Conservation (phyloP, 2,329 filamentous ascomycete genomes). For the Botrytis pseudocinerea region DNA sequence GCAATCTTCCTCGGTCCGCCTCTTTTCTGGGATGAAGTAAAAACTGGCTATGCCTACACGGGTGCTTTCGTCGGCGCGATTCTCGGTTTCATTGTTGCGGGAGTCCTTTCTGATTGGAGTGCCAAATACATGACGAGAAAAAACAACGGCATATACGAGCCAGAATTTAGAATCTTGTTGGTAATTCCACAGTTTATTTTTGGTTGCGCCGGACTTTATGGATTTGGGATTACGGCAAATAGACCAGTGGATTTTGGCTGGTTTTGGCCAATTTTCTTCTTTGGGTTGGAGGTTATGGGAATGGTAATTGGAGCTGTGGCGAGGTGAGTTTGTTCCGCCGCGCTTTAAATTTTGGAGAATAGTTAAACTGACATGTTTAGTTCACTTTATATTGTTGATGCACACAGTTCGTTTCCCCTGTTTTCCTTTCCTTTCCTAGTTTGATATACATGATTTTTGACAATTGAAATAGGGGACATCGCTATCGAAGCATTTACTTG, state of each 20-base stretch:
- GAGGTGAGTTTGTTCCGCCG: conserved; percentile 50
- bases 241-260: conserved; percentile 67
- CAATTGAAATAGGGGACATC: conserved; percentile 61
- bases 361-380: conserved; percentile 2
- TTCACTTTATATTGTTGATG: conserved; percentile 82
- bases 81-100: conserved; percentile 73
- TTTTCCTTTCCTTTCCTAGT: background rate
- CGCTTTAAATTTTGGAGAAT: background rate
- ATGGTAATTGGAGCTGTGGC: conserved; percentile 92
- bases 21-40: conserved; percentile 76
- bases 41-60: conserved; percentile 84
- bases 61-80: conserved; percentile 84
- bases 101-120: conserved; percentile 70
- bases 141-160: conserved; percentile 84
- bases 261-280: conserved; percentile 72
- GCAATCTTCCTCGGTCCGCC: conserved; percentile 79
- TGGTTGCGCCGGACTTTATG: conserved; percentile 76
- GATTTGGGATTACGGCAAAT: conserved; percentile 74
- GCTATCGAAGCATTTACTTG: conserved; percentile 87
- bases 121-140: conserved; percentile 68
- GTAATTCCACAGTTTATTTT: conserved; percentile 80
- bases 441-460: background rate
- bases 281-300: conserved; percentile 79
- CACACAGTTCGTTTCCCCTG: conserved; percentile 65
- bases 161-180: conserved; percentile 83